Conservation (phyloP, 768 basidiomycete genomes). For the Mycena pura region DNA sequence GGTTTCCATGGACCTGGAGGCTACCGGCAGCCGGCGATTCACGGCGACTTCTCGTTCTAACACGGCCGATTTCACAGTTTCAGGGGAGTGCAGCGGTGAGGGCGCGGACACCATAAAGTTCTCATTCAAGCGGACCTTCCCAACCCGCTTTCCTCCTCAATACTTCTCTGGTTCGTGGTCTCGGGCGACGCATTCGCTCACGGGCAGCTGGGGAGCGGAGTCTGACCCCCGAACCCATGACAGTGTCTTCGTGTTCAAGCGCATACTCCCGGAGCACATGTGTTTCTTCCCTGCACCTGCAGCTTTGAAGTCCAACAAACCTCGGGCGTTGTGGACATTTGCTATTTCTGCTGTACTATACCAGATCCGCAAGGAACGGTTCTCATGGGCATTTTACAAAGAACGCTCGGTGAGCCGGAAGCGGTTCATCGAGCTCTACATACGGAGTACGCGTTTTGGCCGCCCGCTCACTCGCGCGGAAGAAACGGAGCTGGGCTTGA, state of each 20-base stretch:
- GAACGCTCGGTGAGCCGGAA: constrained; percentile 35
- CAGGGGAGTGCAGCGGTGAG: constrained; percentile 22
- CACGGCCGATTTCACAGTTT: constrained; percentile 6
- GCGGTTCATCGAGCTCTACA: constrained; percentile 36
- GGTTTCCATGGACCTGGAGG: constrained; percentile 19
- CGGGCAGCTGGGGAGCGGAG: constrained; percentile 35
- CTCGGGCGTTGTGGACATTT: constrained; percentile 40
- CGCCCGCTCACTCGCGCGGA: constrained; percentile 22
- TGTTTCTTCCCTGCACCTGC: constrained; percentile 35
- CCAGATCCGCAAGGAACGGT: constrained; percentile 29
- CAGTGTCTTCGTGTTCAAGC: constrained; percentile 36
- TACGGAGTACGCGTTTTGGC: constrained; percentile 29
- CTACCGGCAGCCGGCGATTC: neutral
- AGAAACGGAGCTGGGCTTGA: constrained; percentile 25
- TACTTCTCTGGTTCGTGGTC: constrained; percentile 31
- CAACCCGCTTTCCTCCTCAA: constrained; percentile 28
- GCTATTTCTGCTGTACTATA: constrained; percentile 33
- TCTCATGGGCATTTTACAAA: constrained; percentile 40
- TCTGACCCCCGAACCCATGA: constrained; percentile 23
- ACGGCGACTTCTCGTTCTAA: constrained; percentile 24
- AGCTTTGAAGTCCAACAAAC: constrained; percentile 30
- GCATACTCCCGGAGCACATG: constrained; percentile 32
- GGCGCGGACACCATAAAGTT: constrained; percentile 18
- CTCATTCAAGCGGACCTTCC: constrained; percentile 32
- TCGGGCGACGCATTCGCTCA: constrained; percentile 27